Conservation (phyloP, 768 basidiomycete genomes). For the Termitomyces sp. region DNA sequence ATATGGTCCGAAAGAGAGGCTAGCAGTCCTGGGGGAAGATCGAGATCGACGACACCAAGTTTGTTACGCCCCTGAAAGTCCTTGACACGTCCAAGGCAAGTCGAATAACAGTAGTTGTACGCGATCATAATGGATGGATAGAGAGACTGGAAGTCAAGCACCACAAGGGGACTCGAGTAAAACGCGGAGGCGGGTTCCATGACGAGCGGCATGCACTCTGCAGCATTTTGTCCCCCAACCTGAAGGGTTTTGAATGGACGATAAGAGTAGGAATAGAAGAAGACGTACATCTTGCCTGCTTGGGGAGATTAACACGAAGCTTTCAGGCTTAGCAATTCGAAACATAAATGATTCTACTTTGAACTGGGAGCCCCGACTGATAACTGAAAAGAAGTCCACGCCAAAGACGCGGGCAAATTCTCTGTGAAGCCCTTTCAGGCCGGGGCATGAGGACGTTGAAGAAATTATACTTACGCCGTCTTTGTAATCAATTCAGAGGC, state of each 20-base stretch:
- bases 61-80: slow-evolving; percentile 87
- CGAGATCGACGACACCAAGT: slow-evolving; percentile 77
- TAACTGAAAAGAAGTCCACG: slow-evolving; percentile 93
- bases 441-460: neutral
- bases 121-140: slow-evolving; percentile 99
- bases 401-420: slow-evolving; percentile 98
- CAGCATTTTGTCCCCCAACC: slow-evolving; percentile 96
- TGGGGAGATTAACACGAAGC: slow-evolving; percentile 86
- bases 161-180: slow-evolving; percentile 88
- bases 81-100: slow-evolving; percentile 86
- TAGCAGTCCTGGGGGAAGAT: slow-evolving; percentile 64
- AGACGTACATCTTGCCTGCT: slow-evolving; percentile 73
- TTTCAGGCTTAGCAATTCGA: slow-evolving; percentile 94
- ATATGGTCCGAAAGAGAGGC: slow-evolving; percentile 73
- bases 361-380: slow-evolving; percentile 94
- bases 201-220: slow-evolving; percentile 92
- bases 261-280: neutral
- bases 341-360: slow-evolving; percentile 99
- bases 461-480: slow-evolving; percentile 63
- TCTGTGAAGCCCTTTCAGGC: slow-evolving; percentile 35
- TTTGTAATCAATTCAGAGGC: slow-evolving; percentile 81
- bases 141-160: slow-evolving; percentile 93
- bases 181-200: slow-evolving; percentile 94
- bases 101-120: slow-evolving; percentile 97
- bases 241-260: slow-evolving; percentile 24